Base-by-base conservation (phyloP, 2,329 filamentous ascomycete genomes). In the Penicillium sp. region DNA sequence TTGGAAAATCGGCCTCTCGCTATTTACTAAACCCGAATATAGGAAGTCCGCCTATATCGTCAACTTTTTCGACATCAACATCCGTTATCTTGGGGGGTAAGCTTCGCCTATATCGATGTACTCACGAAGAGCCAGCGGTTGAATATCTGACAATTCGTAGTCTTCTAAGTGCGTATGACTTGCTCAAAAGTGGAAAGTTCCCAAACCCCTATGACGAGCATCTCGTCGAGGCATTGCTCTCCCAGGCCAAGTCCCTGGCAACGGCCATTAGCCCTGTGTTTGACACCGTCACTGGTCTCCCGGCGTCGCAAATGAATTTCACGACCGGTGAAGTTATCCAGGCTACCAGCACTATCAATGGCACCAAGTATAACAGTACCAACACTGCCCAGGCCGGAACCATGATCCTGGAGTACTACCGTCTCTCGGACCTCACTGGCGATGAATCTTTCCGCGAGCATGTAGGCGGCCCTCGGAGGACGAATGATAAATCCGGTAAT, bases 301-400 rank as follows among this genome's bases (percentile, higher is more conserved):
- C 56, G 27, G 51, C 44, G 1, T 41, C 51, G 2, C 40, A 52
- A 3, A 39, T 51, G 9, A 60, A 60, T 35, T 59, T 59, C 13
- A 49, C 58, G 4, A 53, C 52, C 0, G 43, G 44, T 2, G 25
- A 53, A 27, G 31, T 55, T 23, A 41, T 57, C 9, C 49, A 53
- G 33, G 51, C 53, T 32, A 56, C 45, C 1, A 56, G 47, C 13
- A 46, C 50, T 4, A 42, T 59, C 8, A 54, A 57, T 32, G 56
- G 56, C 37, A 54, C 32, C 3, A 53, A 44, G 2, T 60, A 60
- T 20, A 59, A 59, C 29, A 54, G 54, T 37, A 60, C 56, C 13
- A 60, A 60, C 32, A 55, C 56, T 15, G 58, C 58, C 1, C 53
- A 55, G 40, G 58, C 58, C n/a, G 58, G 58, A 13, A 59, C 58